These are phyloP conservation scores for Podospora comata DNA, from an alignment of 495 filamentous ascomycete species.

Conservation along the genomic window DNA sequence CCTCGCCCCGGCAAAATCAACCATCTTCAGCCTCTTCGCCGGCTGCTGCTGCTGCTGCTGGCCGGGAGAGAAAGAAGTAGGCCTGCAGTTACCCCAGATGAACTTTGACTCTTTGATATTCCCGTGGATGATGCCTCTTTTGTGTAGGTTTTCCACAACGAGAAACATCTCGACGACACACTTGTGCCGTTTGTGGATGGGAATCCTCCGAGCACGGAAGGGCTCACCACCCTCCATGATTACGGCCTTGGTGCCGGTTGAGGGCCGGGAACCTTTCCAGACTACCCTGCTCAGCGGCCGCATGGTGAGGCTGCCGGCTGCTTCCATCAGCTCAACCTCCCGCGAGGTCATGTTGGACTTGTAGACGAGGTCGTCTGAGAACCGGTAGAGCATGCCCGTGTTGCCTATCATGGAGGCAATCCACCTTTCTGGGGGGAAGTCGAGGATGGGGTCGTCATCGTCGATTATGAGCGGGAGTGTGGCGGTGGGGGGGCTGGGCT, in stretches of 20 bases:
- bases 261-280: slow-evolving; percentile 11
- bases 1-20: slow-evolving; percentile 15
- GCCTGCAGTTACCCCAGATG: slow-evolving; percentile 67
- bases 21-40: slow-evolving; percentile 5
- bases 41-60: background rate
- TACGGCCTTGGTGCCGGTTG: slow-evolving; percentile 15
- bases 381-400: slow-evolving; percentile 19
- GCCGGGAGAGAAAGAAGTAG: background rate
- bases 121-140: slow-evolving; percentile 74
- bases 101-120: slow-evolving; percentile 96
- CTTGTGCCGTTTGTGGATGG: background rate
- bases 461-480: slow-evolving; percentile 12
- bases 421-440: slow-evolving; percentile 21
- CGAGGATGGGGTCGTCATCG: slow-evolving; percentile 24
- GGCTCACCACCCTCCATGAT: slow-evolving; percentile 21
- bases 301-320: slow-evolving; percentile 21
- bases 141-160: slow-evolving; percentile 51
- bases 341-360: slow-evolving; percentile 20
- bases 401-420: slow-evolving; percentile 22
- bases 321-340: slow-evolving; percentile 20
- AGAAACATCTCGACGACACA: slow-evolving; percentile 21
- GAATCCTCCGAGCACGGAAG: slow-evolving; percentile 9
- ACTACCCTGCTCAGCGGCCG: slow-evolving; percentile 15
- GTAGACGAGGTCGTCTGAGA: slow-evolving; percentile 19
- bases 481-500: background rate